These are phyloP conservation scores for Pachyrhizus erosus DNA, from an alignment of 306 rosid genomes.

Conservation along the genomic window DNA sequence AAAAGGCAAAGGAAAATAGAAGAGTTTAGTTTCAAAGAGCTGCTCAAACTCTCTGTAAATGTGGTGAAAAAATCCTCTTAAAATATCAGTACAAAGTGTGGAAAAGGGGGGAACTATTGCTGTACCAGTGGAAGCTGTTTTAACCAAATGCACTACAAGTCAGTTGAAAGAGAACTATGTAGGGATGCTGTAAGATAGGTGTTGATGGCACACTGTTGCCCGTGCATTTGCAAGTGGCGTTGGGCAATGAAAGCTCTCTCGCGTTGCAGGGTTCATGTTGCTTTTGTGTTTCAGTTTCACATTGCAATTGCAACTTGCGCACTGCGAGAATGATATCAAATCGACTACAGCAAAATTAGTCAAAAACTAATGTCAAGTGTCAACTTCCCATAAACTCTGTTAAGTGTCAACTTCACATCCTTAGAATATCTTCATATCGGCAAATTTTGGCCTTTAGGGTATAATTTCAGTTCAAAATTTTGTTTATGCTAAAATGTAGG, in stretches of 20 bases:
- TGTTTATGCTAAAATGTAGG: background rate
- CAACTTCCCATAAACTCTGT: background rate
- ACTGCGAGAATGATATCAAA: background rate
- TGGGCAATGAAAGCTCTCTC: background rate
- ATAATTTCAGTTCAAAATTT: constrained; percentile 16
- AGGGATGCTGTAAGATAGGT: background rate
- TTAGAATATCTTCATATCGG: constrained; percentile 21
- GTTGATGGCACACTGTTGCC: background rate
- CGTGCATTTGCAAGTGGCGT: background rate
- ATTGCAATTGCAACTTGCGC: background rate
- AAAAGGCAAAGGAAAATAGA: background rate
- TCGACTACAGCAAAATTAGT: background rate
- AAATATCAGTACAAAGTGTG: too few species aligned
- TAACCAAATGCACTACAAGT: background rate
- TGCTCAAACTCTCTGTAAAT: too few species aligned
- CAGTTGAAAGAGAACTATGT: background rate
- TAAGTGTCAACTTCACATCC: background rate
- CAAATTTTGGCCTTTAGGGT: constrained; percentile 24
- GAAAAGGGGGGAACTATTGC: background rate
- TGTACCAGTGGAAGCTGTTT: background rate
- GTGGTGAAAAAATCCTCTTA: too few species aligned
- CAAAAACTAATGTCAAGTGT: background rate
- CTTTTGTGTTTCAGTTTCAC: background rate
- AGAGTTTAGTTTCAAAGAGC: too few species aligned
- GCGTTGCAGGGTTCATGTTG: background rate